Evolutionary conservation across 768 basidiomycete genomes (phyloP).

Genomic region (Lanmaoa pseudosensibilis): DNA sequence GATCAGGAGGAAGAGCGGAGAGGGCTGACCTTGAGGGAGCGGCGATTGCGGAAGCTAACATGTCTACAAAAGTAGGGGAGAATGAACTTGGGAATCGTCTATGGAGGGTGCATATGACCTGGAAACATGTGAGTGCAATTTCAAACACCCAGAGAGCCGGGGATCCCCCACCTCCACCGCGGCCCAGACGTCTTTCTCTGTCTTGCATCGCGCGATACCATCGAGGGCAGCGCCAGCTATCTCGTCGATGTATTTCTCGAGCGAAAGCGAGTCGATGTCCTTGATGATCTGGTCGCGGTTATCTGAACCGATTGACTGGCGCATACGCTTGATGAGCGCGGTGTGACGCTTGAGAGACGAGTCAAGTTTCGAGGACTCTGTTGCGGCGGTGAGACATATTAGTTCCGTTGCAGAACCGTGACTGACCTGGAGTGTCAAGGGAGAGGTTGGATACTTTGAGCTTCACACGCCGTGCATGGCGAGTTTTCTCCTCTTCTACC

Average conservation of each 20-base stretch:
- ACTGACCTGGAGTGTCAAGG: conserved; percentile 49
- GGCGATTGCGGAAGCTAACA: conserved; percentile 56
- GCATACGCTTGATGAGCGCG: conserved; percentile 90
- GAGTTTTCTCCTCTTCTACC: conserved; percentile 50
- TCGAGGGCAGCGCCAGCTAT: conserved; percentile 85
- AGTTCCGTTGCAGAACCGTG: background rate
- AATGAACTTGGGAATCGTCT: conserved; percentile 81
- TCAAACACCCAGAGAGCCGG: background rate
- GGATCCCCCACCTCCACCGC: conserved; percentile 76
- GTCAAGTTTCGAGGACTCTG: conserved; percentile 79
- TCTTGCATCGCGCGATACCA: conserved; percentile 84
- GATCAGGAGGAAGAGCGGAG: conserved; percentile 63
- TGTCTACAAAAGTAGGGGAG: conserved; percentile 65
- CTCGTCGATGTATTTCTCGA: conserved; percentile 97
- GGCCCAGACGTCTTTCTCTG: conserved; percentile 88
- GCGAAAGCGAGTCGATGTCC: conserved; percentile 84
- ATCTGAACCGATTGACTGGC: conserved; percentile 79
- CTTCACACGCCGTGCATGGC: conserved; percentile 55
- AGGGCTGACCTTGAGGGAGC: conserved; percentile 59
- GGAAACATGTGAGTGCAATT: conserved; percentile 3
- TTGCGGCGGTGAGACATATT: conserved; percentile 6
- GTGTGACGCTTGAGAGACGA: conserved; percentile 96
- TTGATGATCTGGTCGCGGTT: conserved; percentile 87
- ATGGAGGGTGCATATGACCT: conserved; percentile 90
- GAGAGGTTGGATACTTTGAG: conserved; percentile 58